These are phyloP conservation scores for Funneliformis geosporum DNA, from an alignment of 192 early-diverging fungal genomes.

Conservation along the genomic window DNA sequence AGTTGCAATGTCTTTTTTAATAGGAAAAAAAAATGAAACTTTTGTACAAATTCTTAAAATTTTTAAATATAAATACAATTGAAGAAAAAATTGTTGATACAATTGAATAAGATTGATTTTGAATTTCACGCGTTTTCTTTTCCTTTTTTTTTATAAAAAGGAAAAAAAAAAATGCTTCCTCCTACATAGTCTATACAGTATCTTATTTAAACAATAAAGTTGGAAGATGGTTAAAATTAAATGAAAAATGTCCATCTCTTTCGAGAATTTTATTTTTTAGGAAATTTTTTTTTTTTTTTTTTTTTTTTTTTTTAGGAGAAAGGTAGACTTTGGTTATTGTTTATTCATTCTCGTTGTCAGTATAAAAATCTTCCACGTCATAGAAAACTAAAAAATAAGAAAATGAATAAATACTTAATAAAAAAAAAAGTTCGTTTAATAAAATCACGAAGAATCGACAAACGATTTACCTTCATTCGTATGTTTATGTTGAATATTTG, in stretches of 20 bases:
- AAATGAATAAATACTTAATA: not conserved
- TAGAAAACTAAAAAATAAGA: not conserved
- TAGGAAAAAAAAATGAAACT: not conserved
- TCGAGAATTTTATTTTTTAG: not conserved
- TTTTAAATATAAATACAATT: not conserved
- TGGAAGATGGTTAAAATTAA: not conserved
- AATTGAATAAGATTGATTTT: not conserved
- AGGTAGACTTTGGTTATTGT: too few species aligned
- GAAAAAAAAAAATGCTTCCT: not conserved
- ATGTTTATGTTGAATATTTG: not conserved
- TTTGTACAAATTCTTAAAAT: not conserved
- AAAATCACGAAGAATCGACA: not conserved
- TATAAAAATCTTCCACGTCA: not conserved
- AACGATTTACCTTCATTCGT: not conserved
- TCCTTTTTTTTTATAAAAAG: too few species aligned
- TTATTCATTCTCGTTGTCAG: not conserved
- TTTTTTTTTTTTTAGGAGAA: too few species aligned
- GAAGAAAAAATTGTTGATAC: not conserved
- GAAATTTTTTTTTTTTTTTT: not conserved
- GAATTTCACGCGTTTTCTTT: too few species aligned
- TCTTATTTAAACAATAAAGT: not conserved
- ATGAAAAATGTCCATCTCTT: not conserved
- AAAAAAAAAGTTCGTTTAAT: not conserved
- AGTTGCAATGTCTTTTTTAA: not conserved
- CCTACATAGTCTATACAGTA: not conserved